These are phyloP conservation scores for Rutstroemia sp. DNA, from an alignment of 2,329 filamentous ascomycete genomes.

Conservation along the genomic window DNA sequence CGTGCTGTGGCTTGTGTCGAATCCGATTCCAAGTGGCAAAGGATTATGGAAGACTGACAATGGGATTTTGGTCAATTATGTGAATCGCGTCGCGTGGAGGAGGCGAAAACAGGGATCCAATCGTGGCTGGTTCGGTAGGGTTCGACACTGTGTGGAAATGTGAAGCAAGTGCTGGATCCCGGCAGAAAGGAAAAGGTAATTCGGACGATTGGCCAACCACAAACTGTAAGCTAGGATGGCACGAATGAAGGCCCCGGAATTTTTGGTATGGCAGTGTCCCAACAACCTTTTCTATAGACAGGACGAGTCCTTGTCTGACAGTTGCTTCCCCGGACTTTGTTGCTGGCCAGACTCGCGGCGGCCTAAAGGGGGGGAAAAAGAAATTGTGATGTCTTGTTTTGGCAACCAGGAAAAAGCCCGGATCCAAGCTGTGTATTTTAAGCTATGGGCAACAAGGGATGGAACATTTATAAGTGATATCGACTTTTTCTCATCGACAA, in stretches of 20 bases:
- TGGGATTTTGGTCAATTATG: not conserved
- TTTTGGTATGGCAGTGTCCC: not conserved
- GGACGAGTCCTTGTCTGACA: not conserved
- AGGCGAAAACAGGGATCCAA: constrained; percentile 8
- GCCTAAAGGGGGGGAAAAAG: too few relatives aligned
- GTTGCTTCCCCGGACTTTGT: too few relatives aligned
- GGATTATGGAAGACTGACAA: not conserved
- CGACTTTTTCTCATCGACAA: not conserved
- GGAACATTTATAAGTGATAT: not conserved
- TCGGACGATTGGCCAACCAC: not conserved
- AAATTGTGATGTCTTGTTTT: too few relatives aligned
- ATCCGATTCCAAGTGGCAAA: not conserved
- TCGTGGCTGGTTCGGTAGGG: constrained; percentile 5
- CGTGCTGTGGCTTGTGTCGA: not conserved
- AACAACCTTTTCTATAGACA: not conserved
- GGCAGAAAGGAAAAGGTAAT: not conserved
- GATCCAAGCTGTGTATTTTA: too few relatives aligned
- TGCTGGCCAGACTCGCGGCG: too few relatives aligned
- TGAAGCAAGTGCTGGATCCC: not conserved
- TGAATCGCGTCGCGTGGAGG: constrained; percentile 2
- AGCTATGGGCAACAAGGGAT: not conserved
- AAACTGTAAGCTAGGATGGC: not conserved
- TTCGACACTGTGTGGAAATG: not conserved
- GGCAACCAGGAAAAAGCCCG: too few relatives aligned
- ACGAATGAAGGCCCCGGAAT: not conserved